Evolutionary conservation across 2,329 filamentous ascomycete genomes (phyloP).

Genomic region (Ilyonectria robusta): DNA sequence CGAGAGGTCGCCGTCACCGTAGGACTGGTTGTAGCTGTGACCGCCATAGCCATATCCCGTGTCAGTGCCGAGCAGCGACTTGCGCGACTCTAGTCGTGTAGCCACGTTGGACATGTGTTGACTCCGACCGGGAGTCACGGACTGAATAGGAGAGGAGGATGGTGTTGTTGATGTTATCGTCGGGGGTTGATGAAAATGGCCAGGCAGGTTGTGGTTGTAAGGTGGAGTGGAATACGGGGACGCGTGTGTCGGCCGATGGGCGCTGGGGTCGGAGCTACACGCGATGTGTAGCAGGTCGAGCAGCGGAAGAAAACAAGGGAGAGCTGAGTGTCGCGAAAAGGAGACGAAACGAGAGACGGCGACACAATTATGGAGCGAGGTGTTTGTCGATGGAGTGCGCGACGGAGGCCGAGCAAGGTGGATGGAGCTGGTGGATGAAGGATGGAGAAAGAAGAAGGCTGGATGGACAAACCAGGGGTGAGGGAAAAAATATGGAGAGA

Average conservation of each 20-base stretch:
- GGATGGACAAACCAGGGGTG: constrained; percentile 3
- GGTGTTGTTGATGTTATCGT: constrained; percentile 27
- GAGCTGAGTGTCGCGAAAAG: constrained; percentile 12
- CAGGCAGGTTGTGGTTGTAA: neutral
- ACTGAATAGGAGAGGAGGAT: constrained; percentile 22
- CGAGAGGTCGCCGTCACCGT: constrained; percentile 44
- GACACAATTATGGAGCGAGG: constrained; percentile 19
- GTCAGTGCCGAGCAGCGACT: constrained; percentile 57
- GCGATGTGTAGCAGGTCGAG: constrained; percentile 7
- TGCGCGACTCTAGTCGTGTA: constrained; percentile 57
- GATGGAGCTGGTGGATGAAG: constrained; percentile 11
- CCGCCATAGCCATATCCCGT: constrained; percentile 55
- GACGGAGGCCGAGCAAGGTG: neutral
- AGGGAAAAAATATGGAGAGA: constrained; percentile 14
- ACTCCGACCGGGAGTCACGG: constrained; percentile 56
- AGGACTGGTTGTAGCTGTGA: constrained; percentile 53
- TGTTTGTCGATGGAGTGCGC: constrained; percentile 19
- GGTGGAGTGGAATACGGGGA: constrained; percentile 13
- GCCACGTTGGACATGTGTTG: constrained; percentile 54
- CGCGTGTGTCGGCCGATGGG: constrained; percentile 22
- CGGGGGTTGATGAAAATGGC: constrained; percentile 20
- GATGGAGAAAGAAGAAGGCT: constrained; percentile 18
- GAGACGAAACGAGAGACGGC: constrained; percentile 29
- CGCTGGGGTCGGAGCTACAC: constrained; percentile 12
- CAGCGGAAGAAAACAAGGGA: neutral